A percentile compares a stretch with the other conserved stretches of the same genome.
Conservation (phyloP, 2,329 filamentous ascomycete genomes). For the Pseudocercospora crystallina region DNA sequence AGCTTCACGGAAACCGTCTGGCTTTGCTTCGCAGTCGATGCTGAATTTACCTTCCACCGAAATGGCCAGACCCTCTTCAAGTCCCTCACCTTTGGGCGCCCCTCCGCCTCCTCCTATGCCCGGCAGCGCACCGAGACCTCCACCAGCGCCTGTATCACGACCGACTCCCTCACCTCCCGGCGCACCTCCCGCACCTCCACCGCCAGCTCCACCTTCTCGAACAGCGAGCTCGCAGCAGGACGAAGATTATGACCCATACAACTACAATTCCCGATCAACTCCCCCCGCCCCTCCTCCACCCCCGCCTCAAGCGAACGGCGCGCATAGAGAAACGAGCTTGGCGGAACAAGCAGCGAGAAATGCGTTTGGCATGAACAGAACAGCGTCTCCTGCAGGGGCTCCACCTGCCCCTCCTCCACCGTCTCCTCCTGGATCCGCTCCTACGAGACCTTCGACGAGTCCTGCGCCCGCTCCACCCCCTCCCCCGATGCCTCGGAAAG, state of each 20-base stretch:
- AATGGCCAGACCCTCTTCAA: conserved; percentile 49
- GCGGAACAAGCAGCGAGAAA: conserved; percentile 61
- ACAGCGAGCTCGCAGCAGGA: conserved; percentile 18
- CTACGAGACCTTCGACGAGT: conserved; percentile 35
- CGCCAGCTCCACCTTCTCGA: conserved; percentile 13
- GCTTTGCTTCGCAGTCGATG: conserved; percentile 38
- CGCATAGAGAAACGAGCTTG: conserved; percentile 45
- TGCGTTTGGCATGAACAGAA: conserved; percentile 48
- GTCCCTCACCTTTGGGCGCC: conserved; percentile 62
- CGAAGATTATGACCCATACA: conserved; percentile 26
- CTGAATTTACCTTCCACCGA: conserved; percentile 34
- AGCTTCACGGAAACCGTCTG: conserved; percentile 57
- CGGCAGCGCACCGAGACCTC: conserved; percentile 41
- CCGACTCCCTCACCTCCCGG: conserved; percentile 38
- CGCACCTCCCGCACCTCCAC: conserved; percentile 49
- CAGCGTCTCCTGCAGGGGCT: conserved; percentile 34
- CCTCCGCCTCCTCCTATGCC: conserved; percentile 43
- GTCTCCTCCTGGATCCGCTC: conserved; percentile 34
- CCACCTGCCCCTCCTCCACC: conserved; percentile 41
- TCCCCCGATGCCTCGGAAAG: conserved; percentile 34
- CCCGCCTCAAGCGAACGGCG: conserved; percentile 39
- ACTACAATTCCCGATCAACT: conserved; percentile 24
- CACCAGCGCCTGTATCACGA: conserved; percentile 22
- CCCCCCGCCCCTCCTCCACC: conserved; percentile 60
- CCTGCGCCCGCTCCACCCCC: conserved; percentile 42